Base-by-base conservation (phyloP, 1,139 yeast species). In the Saccharomycopsis hybrid region DNA sequence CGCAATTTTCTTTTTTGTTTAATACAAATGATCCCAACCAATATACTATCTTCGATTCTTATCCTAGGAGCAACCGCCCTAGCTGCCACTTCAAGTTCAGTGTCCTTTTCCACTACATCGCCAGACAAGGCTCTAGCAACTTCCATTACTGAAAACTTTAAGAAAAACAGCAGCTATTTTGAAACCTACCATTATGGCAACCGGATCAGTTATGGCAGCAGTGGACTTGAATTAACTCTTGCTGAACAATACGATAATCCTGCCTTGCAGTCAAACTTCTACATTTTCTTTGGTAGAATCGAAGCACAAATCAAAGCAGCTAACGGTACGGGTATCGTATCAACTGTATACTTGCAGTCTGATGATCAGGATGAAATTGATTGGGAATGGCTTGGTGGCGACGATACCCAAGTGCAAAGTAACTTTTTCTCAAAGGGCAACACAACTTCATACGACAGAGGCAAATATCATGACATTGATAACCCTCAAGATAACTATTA, bases 301-400 rank as follows among this genome's bases (percentile, higher is more conserved):
- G 94, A 86, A 62, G 88, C 81, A 8, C 73, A 72, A 2, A 62
- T 85, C 54, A 75, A 81, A 62, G 85, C 92, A 25, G 89, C 92
- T 2, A 68, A 75, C 24, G 96, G 96, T 28, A 66, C 66, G 42
- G 96, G 96, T 55, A 74, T 88, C 41, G 78, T 86, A 27, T 84
- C 95, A 0, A 81, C 90, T 1, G 79, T 87, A 60, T 86, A 82
- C 58, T 71, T 88, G 54, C 95, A 87, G 64, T 80, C 89, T 57
- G 96, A 88, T 63, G 95, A 83, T 59, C 69, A 82, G 56, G 96
- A 88, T 65, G 96, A 88, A 67, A 78, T 88, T 42, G 96, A 88
- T 67, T 65, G 85, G 48, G 96, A 88, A 65, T 81, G 92, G 78
- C 72, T 85, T 48, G 96, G 96, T 30, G 80, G 85, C 48, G 94